Base-by-base conservation (phyloP, 148 eudicot genomes). In the Vaccinium myrtillus region DNA sequence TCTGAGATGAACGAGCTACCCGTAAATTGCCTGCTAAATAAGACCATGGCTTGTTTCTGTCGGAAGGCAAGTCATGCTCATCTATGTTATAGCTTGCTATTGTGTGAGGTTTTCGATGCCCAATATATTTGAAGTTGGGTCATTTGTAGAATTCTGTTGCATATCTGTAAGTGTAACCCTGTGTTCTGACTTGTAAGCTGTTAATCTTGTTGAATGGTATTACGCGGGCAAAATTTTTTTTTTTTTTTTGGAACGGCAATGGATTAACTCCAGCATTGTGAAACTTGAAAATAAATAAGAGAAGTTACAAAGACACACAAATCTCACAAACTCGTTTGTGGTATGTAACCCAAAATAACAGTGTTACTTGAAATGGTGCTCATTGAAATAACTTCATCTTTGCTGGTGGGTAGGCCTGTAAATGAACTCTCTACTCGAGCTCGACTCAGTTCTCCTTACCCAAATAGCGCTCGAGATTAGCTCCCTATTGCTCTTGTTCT, bases 41-140 rank as follows among this genome's bases (percentile, higher is more conserved):
- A 73, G 39, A 16, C n/a, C 78, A 3, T 75, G 49, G 53, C 78
- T 39, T 74, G 51, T 43, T 74, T 19, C 25, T 18, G 48, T 77
- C n/a, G 36, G 58, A 49, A 21, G 56, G 54, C 9, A 19, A 46
- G 27, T 4, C 56, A 65, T 81, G 32, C 53, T 43, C 6, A 2
- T 15, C 27, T 46, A 27, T 13, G 61, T n/a, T n/a, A n/a, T n/a
- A n/a, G n/a, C n/a, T n/a, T n/a, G n/a, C n/a, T n/a, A n/a, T n/a
- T n/a, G 48, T 63, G 27, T 23, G 53, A 46, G 39, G 27, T 81
- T 61, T 53, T 63, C 69, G n/a, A 46, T 81, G 43, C 83, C 83
- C 15, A n/a, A n/a, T 5, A 43, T 1, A 39, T 80, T 8, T 43
- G 16, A 36, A 67, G 48, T 61, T 2, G 0, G 49, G 27, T 63